Evolutionary conservation across 495 filamentous ascomycete genomes (phyloP).

Genomic region (Pyrenula massariospora): DNA sequence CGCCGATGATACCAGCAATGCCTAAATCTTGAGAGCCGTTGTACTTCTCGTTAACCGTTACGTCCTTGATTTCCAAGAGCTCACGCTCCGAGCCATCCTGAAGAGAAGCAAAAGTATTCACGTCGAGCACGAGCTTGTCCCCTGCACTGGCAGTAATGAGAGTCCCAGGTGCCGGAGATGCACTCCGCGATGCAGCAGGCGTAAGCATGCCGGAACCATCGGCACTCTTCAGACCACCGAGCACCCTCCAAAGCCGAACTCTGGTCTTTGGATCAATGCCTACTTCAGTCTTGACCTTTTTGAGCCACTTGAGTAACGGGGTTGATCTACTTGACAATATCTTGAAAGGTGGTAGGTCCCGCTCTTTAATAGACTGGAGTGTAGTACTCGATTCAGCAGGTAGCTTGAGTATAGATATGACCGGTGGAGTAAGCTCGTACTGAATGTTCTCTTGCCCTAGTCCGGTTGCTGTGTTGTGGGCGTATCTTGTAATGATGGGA

Average conservation of each 20-base stretch:
- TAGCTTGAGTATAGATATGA: slow-evolving; percentile 78
- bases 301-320: slow-evolving; percentile 60
- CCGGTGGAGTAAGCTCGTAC: slow-evolving; percentile 74
- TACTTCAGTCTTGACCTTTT: slow-evolving; percentile 51
- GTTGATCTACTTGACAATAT: slow-evolving; percentile 58
- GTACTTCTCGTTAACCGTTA: slow-evolving; percentile 64
- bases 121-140: slow-evolving; percentile 59
- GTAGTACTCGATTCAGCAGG: slow-evolving; percentile 47
- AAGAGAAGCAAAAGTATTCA: slow-evolving; percentile 56
- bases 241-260: slow-evolving; percentile 68
- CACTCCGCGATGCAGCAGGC: slow-evolving; percentile 44
- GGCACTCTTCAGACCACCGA: slow-evolving; percentile 33
- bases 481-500: slow-evolving; percentile 61
- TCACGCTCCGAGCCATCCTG: slow-evolving; percentile 59
- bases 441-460: slow-evolving; percentile 53
- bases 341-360: slow-evolving; percentile 42
- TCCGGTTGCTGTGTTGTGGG: slow-evolving; percentile 55
- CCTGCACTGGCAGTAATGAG: slow-evolving; percentile 39
- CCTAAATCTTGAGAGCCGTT: slow-evolving; percentile 57
- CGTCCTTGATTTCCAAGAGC: slow-evolving; percentile 54
- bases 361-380: slow-evolving; percentile 45
- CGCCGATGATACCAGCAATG: slow-evolving; percentile 51
- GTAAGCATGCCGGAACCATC: slow-evolving; percentile 38
- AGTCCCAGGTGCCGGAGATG: slow-evolving; percentile 33
- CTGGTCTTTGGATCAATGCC: slow-evolving; percentile 56